phyloP scores from a whole-genome alignment of 352 stramenopile species.

The Achlya hypogyna region DNA sequence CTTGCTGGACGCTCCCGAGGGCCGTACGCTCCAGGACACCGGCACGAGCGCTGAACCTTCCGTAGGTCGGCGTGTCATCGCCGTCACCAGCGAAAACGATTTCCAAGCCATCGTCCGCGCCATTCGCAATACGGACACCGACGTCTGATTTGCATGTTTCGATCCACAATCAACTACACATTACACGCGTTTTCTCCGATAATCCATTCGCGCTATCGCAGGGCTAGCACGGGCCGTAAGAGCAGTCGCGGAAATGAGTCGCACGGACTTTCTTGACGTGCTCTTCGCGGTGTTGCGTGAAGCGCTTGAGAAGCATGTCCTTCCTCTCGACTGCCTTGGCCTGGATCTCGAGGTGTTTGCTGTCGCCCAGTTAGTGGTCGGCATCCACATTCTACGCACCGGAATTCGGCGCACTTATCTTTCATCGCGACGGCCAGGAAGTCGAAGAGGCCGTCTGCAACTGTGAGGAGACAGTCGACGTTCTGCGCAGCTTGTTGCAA shows the following conservation, averaged over 20 bases:
- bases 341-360: constrained; percentile 24
- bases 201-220: too few relatives aligned
- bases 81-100: constrained; percentile 24
- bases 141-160: too few relatives aligned
- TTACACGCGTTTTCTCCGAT: too few relatives aligned
- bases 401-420: constrained; percentile 12
- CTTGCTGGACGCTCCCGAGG: constrained; percentile 20
- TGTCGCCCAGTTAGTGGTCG: not conserved
- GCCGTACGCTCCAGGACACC: constrained; percentile 13
- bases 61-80: constrained; percentile 25
- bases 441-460: constrained; percentile 18
- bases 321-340: constrained; percentile 50
- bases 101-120: constrained; percentile 21
- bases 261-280: constrained; percentile 30
- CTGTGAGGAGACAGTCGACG: constrained; percentile 18
- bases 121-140: constrained; percentile 21
- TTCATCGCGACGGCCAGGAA: constrained; percentile 19
- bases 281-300: constrained; percentile 51
- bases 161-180: too few relatives aligned
- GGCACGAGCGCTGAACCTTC: not conserved
- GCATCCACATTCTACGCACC: not conserved
- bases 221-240: constrained; percentile 22
- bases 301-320: constrained; percentile 43
- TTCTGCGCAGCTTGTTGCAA: constrained; percentile 15
- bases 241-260: constrained; percentile 44